Evolutionary conservation across 169 alveolate species (phyloP).

Genomic region (Cryptosporidium andersoni): DNA sequence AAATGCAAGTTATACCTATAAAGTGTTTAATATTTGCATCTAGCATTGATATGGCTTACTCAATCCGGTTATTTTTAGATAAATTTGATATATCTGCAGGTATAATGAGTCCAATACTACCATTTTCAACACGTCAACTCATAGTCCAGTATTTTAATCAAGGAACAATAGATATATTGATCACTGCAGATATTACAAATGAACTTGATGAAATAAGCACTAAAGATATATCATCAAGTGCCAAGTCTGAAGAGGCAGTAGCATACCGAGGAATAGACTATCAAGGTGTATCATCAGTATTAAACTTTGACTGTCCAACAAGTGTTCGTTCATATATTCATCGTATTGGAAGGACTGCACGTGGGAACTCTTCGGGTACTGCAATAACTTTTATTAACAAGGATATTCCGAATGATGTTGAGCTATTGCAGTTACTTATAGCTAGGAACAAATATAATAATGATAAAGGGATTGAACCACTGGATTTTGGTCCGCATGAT

Average conservation of each 20-base stretch:
- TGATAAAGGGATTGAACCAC: slow-evolving; percentile 2
- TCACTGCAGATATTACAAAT: slow-evolving; percentile 28
- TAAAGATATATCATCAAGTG: background rate
- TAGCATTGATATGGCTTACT: slow-evolving; percentile 51
- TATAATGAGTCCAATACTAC: slow-evolving; percentile 50
- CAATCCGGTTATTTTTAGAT: slow-evolving; percentile 43
- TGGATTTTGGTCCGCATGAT: slow-evolving; percentile 44
- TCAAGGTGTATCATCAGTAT: slow-evolving; percentile 59
- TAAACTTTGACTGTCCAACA: slow-evolving; percentile 59
- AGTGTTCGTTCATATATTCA: slow-evolving; percentile 58
- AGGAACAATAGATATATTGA: slow-evolving; percentile 50
- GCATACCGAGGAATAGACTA: slow-evolving; percentile 63
- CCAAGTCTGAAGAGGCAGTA: background rate
- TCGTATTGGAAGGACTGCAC: slow-evolving; percentile 66
- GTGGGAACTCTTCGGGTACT: slow-evolving; percentile 60
- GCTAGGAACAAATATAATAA: slow-evolving; percentile 14
- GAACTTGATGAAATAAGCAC: slow-evolving; percentile 2
- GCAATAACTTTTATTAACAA: slow-evolving; percentile 37
- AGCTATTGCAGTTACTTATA: slow-evolving; percentile 21
- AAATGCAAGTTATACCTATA: slow-evolving; percentile 58
- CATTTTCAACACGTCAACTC: slow-evolving; percentile 62
- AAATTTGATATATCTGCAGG: slow-evolving; percentile 57
- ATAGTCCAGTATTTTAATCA: slow-evolving; percentile 68
- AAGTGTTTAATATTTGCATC: slow-evolving; percentile 60
- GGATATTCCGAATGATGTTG: slow-evolving; percentile 63